Evolutionary conservation across 306 rosid species (phyloP).

Genomic region (Prunus padus): DNA sequence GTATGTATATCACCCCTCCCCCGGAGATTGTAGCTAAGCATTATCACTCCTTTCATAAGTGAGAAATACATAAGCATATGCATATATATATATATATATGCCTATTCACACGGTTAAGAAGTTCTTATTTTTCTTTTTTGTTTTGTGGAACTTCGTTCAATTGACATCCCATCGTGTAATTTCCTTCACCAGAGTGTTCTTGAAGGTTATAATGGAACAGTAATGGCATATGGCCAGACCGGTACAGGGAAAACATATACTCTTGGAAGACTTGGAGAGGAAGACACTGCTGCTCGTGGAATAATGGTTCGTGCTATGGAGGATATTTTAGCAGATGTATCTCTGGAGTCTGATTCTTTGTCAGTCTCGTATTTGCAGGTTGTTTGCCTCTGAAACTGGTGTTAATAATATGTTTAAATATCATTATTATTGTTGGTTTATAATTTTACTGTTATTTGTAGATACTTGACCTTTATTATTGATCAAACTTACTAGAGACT

Average conservation of each 20-base stretch:
- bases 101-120: background rate
- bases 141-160: conserved; percentile 27
- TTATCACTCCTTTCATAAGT: conserved; percentile 1
- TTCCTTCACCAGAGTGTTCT: conserved; percentile 72
- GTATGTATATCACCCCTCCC: background rate
- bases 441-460: background rate
- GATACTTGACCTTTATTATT: conserved; percentile 7
- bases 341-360: conserved; percentile 70
- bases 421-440: conserved; percentile 13
- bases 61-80: background rate
- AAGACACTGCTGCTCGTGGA: conserved; percentile 98
- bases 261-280: conserved; percentile 95
- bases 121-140: conserved; percentile 6
- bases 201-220: conserved; percentile 95
- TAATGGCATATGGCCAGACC: conserved; percentile 99
- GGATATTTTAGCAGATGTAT: conserved; percentile 80
- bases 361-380: conserved; percentile 95
- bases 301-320: conserved; percentile 99
- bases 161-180: conserved; percentile 29
- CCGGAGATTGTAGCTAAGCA: background rate
- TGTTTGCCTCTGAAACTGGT: conserved; percentile 21
- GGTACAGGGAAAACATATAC: conserved; percentile 99
- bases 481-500: conserved; percentile 16
- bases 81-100: too few species aligned
- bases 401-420: conserved; percentile 2